These are phyloP conservation scores for Colletotrichum endophyticum DNA, from an alignment of 2,329 filamentous ascomycete species.

Conservation along the genomic window DNA sequence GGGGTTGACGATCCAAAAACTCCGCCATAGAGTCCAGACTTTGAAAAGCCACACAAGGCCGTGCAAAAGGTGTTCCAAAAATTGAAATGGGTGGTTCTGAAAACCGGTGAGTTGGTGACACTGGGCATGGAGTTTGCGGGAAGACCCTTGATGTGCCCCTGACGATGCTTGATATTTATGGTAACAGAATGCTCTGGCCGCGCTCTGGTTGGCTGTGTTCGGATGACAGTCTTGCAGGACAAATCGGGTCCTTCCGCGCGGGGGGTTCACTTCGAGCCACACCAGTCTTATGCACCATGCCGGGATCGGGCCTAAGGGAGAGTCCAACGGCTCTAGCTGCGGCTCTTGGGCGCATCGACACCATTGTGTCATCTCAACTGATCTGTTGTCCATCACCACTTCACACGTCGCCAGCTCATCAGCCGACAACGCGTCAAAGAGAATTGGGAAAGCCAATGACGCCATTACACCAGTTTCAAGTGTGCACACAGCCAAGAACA, in stretches of 20 bases:
- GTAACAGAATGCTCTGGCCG: background rate
- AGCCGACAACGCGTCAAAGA: background rate
- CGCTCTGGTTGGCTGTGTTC: background rate
- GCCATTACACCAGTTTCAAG: background rate
- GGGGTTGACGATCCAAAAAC: background rate
- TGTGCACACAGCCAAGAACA: background rate
- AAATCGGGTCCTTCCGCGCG: constrained; percentile 18
- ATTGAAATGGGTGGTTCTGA: background rate
- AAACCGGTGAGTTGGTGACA: background rate
- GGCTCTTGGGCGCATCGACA: background rate
- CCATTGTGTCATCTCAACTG: background rate
- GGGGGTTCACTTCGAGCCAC: background rate
- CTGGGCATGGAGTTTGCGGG: background rate
- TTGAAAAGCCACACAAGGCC: background rate
- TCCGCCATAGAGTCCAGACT: background rate
- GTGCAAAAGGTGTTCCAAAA: background rate
- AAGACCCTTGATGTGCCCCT: constrained; percentile 6
- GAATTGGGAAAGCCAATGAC: background rate
- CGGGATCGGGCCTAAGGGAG: background rate
- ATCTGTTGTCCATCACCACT: background rate
- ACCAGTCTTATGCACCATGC: constrained; percentile 4
- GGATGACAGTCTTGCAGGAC: background rate
- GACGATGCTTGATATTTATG: background rate
- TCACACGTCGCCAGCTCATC: background rate
- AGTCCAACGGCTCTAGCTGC: background rate